Evolutionary conservation across 805 yeast species (phyloP), one percentile per base, ranked within the genome.

Genomic region (Saccharomycopsis fermentans): DNA sequence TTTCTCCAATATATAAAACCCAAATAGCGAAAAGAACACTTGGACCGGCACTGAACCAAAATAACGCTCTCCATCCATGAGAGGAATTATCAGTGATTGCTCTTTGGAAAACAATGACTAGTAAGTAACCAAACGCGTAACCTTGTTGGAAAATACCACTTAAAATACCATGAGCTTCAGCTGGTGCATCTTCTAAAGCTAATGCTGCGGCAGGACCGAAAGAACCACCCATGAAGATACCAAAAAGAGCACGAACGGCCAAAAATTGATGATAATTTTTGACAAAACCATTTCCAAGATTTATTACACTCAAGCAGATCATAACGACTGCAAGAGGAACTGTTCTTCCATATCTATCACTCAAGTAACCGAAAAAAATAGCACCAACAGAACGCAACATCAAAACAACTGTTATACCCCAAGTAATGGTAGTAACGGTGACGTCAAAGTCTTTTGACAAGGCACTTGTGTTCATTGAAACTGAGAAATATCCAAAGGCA

Each of bases 341-440:
- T 65, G 80, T 82, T 66, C 87, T 73, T 39, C 87, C 87, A 62
- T 78, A 77, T 62, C 77, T 74, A 68, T 83, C 88, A 65, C 84
- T 82, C 60, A 78, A 67, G 60, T 73, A 72, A 54, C 87, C 87
- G 64, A 83, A 82, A 16, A 78, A 65, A 47, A 81, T 64, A 8
- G 86, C 85, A 60, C 88, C 88, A 24, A 83, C 80, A 3, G 86
- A 79, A 70, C 88, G 75, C 62, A 83, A 73, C 88, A 83, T 83
- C 37, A 83, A 74, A 52, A 83, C 87, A 60, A 83, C 72, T 1
- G 88, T 83, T 64, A 83, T 80, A 54, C 89, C 90, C 87, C 88
- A 84, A 12, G 89, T 81, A 64, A 85, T 75, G 53, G 77, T 78
- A 21, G 74, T 73, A 27, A 80, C 75, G 0, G 74, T 56, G 6